A percentile compares a stretch with the other conserved stretches of the same genome.
Conservation (phyloP, 352 stramenopile genomes). For the Globisporangium mamillatum region DNA sequence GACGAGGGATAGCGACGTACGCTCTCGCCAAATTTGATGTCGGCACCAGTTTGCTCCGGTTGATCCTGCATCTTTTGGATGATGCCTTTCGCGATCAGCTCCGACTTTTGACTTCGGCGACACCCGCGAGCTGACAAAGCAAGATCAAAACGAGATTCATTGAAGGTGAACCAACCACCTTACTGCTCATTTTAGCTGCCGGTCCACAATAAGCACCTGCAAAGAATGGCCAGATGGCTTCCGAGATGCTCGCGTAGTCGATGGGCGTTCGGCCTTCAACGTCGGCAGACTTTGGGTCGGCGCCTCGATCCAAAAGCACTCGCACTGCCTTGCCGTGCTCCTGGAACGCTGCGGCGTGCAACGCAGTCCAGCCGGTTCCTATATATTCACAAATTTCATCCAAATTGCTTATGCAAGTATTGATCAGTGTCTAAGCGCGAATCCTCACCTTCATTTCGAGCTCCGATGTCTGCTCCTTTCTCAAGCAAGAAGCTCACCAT, state of each 20-base stretch:
- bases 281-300: slow-evolving; percentile 43
- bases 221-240: slow-evolving; percentile 72
- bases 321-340: slow-evolving; percentile 65
- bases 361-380: slow-evolving; percentile 65
- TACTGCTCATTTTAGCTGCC: neutral
- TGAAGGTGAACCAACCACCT: neutral
- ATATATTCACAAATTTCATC: neutral
- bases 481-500: slow-evolving; percentile 65
- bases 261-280: slow-evolving; percentile 44
- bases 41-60: slow-evolving; percentile 36
- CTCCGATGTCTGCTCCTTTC: slow-evolving; percentile 45
- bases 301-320: slow-evolving; percentile 44
- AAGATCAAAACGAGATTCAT: neutral
- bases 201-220: slow-evolving; percentile 24
- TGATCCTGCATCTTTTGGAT: slow-evolving; percentile 63
- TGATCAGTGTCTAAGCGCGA: neutral
- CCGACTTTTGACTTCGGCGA: slow-evolving; percentile 48
- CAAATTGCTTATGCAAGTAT: neutral
- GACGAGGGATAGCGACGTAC: neutral
- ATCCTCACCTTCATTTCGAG: slow-evolving; percentile 53
- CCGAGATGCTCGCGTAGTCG: slow-evolving; percentile 71
- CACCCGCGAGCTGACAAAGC: slow-evolving; percentile 36
- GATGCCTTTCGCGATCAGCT: slow-evolving; percentile 57
- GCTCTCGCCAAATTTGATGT: slow-evolving; percentile 34
- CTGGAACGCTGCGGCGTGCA: slow-evolving; percentile 65